Evolutionary conservation across 352 stramenopile species (phyloP), one percentile per base, ranked within the genome.

Genomic region (Phytopythium litorale): DNA sequence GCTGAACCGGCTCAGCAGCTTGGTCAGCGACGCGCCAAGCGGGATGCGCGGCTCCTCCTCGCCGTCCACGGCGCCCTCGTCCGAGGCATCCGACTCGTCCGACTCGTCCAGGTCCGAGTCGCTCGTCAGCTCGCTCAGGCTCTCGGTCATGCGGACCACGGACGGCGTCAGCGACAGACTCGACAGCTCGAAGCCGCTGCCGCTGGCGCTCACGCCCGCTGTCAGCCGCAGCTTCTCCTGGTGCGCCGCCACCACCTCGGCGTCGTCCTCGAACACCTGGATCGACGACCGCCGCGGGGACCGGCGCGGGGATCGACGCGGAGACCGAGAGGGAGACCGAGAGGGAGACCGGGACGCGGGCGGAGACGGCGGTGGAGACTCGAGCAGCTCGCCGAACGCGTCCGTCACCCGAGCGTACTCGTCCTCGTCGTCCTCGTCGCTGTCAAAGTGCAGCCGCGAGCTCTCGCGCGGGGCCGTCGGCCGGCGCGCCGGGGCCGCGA

Each of bases 1-100:
- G 60, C 76, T 86, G 50, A 82, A 66, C 30, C 78, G 78, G 40
- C 64, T 59, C 15, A 88, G 53, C 45, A 88, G 61, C 7, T 66
- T 76, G 33, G 75, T 78, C 56, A 88, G 66, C 19, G 70, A 70
- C 54, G 74, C 65, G 35, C 69, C 77, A 51, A 83, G 75, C 23
- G 71, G 64, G 45, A 86, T 81, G 19, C 76, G 74, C 38, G 76
- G 59, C 3, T 68, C 69, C 43, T 82, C 67, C 8, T 70, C 68
- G 11, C 68, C 64, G 63, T 67, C 65, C 21, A 71, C 72, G 13
- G 70, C 62, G 12, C 73, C 71, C 16, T 62, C 67, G 7, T 78
- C 66, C 13, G 76, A 68, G 35, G n/a, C n/a, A n/a, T 76, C 48
- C 8, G 63, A 60, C n/a, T n/a, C n/a, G 38, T 80, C 65, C 38